Conservation (phyloP, 2,329 filamentous ascomycete genomes). For the Meredithiella fracta region DNA sequence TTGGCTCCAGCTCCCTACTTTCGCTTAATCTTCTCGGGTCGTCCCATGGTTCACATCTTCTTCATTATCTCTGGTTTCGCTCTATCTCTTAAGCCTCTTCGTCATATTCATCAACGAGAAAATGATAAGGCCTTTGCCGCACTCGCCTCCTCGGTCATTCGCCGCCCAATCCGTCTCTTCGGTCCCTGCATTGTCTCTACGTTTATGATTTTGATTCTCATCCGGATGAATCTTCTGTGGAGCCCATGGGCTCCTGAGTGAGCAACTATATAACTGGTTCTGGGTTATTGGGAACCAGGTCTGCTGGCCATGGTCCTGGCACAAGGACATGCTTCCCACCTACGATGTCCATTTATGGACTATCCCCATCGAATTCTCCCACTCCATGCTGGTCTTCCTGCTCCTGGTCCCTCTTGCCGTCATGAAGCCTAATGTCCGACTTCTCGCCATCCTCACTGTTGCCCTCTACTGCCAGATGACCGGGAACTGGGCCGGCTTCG, state of each 20-base stretch:
- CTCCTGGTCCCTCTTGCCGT: conserved; percentile 33
- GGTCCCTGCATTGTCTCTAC: conserved; percentile 35
- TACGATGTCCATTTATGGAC: conserved; percentile 48
- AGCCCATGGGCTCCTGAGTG: conserved; percentile 13
- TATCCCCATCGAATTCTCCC: conserved; percentile 43
- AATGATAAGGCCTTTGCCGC: conserved; percentile 10
- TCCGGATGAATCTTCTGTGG: conserved; percentile 17
- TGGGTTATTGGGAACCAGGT: conserved; percentile 18
- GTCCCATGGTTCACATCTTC: conserved; percentile 42
- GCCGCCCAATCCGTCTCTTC: conserved; percentile 35
- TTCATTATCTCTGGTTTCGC: conserved; percentile 48
- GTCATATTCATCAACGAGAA: conserved; percentile 19
- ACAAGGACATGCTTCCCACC: conserved; percentile 10
- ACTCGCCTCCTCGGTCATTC: conserved; percentile 35
- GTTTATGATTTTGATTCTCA: conserved; percentile 27
- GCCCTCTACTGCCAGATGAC: conserved; percentile 24
- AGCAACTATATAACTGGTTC: conserved; percentile 31
- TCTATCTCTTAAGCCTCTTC: conserved; percentile 36
- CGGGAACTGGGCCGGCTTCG: conserved; percentile 15
- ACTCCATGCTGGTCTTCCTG: conserved; percentile 41
- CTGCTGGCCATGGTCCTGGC: conserved; percentile 17
- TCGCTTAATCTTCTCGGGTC: conserved; percentile 37
- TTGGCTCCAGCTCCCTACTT: conserved; percentile 35
- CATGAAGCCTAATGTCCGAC: conserved; percentile 27
- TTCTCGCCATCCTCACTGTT: conserved; percentile 26